A percentile compares a stretch with the other conserved stretches of the same genome.
phyloP scores from a whole-genome alignment of 768 basidiomycete genomes.

The Polyporus arcularius region DNA sequence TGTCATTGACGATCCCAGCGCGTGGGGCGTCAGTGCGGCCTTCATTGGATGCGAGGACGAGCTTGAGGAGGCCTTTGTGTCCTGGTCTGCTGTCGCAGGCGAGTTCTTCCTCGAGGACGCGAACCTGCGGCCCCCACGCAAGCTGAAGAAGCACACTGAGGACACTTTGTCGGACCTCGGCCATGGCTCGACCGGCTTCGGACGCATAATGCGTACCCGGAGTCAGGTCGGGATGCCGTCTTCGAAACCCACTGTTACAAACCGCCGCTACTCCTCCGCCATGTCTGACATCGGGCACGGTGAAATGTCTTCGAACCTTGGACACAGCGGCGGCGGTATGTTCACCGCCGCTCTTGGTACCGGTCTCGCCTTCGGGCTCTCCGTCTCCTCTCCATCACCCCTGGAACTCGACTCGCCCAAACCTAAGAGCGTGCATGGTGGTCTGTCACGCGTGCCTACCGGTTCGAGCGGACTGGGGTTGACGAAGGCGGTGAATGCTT shows the following conservation, averaged over 20 bases:
- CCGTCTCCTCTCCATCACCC: constrained; percentile 9
- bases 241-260: not conserved
- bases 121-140: constrained; percentile 13
- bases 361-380: constrained; percentile 28
- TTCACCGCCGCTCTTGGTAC: constrained; percentile 33
- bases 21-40: constrained; percentile 62
- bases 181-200: constrained; percentile 5
- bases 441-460: constrained; percentile 8
- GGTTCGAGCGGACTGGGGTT: constrained; percentile 10
- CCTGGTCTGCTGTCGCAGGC: constrained; percentile 56
- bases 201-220: constrained; percentile 9
- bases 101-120: constrained; percentile 35
- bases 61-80: constrained; percentile 57
- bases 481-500: constrained; percentile 21
- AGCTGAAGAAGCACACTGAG: constrained; percentile 15
- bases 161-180: constrained; percentile 7
- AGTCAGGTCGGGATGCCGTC: constrained; percentile 11
- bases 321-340: constrained; percentile 20
- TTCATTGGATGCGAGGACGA: constrained; percentile 54
- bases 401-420: not conserved
- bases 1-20: constrained; percentile 65
- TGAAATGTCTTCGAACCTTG: not conserved
- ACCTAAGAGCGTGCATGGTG: constrained; percentile 6
- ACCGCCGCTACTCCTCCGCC: constrained; percentile 12
- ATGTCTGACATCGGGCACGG: constrained; percentile 17